Percentiles rank a stretch among this genome's conserved stretches.
Conservation (phyloP, 352 stramenopile genomes). For the Hyaloperonospora arabidopsidis region DNA sequence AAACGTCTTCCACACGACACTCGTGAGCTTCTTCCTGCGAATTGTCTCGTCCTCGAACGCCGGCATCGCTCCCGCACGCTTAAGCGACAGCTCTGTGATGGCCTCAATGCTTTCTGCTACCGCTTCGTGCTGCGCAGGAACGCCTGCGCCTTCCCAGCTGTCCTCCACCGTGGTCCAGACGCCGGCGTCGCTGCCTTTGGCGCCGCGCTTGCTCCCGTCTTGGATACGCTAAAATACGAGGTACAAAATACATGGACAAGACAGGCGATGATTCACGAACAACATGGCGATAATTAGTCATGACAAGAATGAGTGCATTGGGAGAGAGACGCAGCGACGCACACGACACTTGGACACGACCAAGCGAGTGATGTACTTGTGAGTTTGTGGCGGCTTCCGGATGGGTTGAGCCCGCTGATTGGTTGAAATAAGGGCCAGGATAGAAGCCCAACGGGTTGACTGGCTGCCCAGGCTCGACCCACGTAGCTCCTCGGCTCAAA, state of each 20-base stretch:
- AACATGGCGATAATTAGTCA: conserved; percentile 13
- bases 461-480: conserved; percentile 11
- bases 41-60: conserved; percentile 50
- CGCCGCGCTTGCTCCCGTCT: conserved; percentile 18
- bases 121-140: conserved; percentile 11
- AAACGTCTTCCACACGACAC: conserved; percentile 77
- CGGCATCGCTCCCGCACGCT: conserved; percentile 43
- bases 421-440: conserved; percentile 8
- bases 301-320: not conserved
- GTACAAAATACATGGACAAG: conserved; percentile 8
- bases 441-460: conserved; percentile 13
- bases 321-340: conserved; percentile 13
- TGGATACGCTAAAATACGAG: conserved; percentile 13
- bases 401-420: conserved; percentile 12
- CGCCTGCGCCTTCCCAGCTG: conserved; percentile 17
- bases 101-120: conserved; percentile 34
- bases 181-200: conserved; percentile 9
- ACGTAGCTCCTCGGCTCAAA: too few relatives aligned
- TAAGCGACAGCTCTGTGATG: conserved; percentile 36
- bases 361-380: conserved; percentile 21
- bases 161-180: conserved; percentile 20
- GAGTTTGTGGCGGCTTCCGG: conserved; percentile 14
- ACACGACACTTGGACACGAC: conserved; percentile 20
- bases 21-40: conserved; percentile 80
- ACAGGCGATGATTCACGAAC: conserved; percentile 8